phyloP scores from a whole-genome alignment of 2,329 filamentous ascomycete species.

The Colletotrichum sp. region DNA sequence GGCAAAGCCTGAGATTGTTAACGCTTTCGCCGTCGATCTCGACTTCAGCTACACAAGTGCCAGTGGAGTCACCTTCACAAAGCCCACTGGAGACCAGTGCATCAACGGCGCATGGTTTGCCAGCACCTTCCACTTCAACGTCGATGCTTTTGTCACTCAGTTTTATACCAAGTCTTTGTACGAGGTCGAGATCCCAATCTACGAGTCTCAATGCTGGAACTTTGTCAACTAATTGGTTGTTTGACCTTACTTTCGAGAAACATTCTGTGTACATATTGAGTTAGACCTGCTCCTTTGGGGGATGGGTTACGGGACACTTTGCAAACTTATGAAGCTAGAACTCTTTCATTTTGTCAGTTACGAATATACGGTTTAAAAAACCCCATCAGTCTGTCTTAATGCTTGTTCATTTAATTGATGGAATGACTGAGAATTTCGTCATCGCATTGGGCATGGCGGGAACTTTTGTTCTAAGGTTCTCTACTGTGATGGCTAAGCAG shows the following conservation, averaged over 20 bases:
- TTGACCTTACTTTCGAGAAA: background rate
- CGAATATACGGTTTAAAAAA: background rate
- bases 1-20: slow-evolving; percentile 37
- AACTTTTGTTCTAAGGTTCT: background rate
- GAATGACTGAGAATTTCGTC: background rate
- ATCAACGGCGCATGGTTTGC: slow-evolving; percentile 22
- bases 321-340: background rate
- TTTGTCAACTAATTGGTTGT: background rate
- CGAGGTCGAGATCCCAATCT: slow-evolving; percentile 7
- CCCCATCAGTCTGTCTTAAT: background rate
- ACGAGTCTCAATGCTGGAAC: slow-evolving; percentile 21
- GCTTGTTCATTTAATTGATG: background rate
- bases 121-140: slow-evolving; percentile 18
- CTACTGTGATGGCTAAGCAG: background rate
- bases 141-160: slow-evolving; percentile 13
- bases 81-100: background rate
- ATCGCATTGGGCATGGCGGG: background rate
- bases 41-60: slow-evolving; percentile 11
- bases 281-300: background rate
- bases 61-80: slow-evolving; percentile 5
- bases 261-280: background rate
- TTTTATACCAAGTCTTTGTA: slow-evolving; percentile 20
- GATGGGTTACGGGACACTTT: background rate
- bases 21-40: slow-evolving; percentile 39
- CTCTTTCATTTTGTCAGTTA: background rate